These are phyloP conservation scores for Rosellinia necatrix DNA, from an alignment of 2,329 filamentous ascomycete genomes.

Conservation along the genomic window DNA sequence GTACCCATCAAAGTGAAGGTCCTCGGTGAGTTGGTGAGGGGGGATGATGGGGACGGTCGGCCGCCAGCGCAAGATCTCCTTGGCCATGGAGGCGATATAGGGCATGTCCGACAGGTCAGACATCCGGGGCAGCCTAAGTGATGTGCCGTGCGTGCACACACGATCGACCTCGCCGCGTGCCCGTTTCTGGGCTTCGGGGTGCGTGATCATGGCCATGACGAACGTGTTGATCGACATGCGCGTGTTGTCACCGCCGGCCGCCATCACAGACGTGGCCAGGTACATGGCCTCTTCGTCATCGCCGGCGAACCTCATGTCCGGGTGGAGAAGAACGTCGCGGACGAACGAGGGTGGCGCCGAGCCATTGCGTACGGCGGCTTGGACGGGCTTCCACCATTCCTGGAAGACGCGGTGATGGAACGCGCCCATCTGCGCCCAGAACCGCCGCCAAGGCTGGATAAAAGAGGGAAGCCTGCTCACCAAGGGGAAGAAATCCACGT, in stretches of 20 bases:
- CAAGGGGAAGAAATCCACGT: constrained; percentile 24
- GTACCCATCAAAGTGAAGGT: constrained; percentile 22
- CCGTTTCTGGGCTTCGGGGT: constrained; percentile 12
- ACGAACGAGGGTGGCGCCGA: constrained; percentile 38
- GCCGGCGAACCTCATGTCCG: constrained; percentile 34
- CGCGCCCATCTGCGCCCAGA: constrained; percentile 37
- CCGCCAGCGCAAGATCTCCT: constrained; percentile 25
- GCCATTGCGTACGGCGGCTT: constrained; percentile 29
- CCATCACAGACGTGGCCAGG: constrained; percentile 41
- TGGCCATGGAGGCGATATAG: constrained; percentile 29
- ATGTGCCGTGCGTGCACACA: constrained; percentile 14
- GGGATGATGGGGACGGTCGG: constrained; percentile 23
- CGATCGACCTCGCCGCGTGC: constrained; percentile 17
- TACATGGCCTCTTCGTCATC: constrained; percentile 45
- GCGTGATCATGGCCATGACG: constrained; percentile 38
- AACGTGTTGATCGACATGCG: constrained; percentile 41
- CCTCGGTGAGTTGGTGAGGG: constrained; percentile 23
- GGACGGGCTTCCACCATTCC: constrained; percentile 38
- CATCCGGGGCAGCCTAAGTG: constrained; percentile 21
- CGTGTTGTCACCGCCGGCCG: constrained; percentile 43
- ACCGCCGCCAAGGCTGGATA: constrained; percentile 35
- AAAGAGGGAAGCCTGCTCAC: constrained; percentile 31
- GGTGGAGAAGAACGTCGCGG: constrained; percentile 34
- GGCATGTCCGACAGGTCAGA: constrained; percentile 34
- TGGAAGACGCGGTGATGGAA: constrained; percentile 35